A percentile compares a stretch with the other conserved stretches of the same genome.
Conservation (phyloP, 2,329 filamentous ascomycete species). For the Iodosphaeria phyllophila region DNA sequence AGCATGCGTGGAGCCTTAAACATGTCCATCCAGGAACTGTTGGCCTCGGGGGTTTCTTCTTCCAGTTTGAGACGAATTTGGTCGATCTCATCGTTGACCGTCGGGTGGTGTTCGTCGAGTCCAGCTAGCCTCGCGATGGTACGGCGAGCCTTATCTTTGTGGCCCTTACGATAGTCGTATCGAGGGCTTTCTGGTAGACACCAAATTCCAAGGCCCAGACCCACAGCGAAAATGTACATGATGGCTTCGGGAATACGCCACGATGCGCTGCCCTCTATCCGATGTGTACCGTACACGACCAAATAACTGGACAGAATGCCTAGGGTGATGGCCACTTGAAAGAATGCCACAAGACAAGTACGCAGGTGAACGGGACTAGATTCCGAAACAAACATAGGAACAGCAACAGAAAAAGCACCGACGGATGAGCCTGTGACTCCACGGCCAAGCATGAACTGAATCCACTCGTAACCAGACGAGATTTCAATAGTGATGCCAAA, state of each 20-base stretch:
- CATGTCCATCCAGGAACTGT: constrained; percentile 36
- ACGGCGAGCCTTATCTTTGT: constrained; percentile 25
- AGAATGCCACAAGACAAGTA: constrained; percentile 42
- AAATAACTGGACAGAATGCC: constrained; percentile 42
- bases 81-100: constrained; percentile 26
- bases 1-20: constrained; percentile 50
- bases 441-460: constrained; percentile 45
- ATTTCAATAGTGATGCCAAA: constrained; percentile 47
- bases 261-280: constrained; percentile 23
- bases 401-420: constrained; percentile 42
- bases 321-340: constrained; percentile 52
- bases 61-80: constrained; percentile 32
- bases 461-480: constrained; percentile 34
- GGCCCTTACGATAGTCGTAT: constrained; percentile 27
- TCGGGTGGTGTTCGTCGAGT: constrained; percentile 17
- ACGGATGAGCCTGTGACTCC: constrained; percentile 49
- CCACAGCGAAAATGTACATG: constrained; percentile 34
- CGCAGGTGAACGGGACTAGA: constrained; percentile 44
- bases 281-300: constrained; percentile 42
- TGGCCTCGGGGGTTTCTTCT: constrained; percentile 23
- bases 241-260: constrained; percentile 45
- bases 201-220: constrained; percentile 29
- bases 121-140: constrained; percentile 28
- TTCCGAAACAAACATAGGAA: constrained; percentile 53
- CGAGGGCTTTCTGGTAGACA: constrained; percentile 36